These are phyloP conservation scores for Fusarium anthophilum DNA, from an alignment of 2,329 filamentous ascomycete species.

Conservation along the genomic window DNA sequence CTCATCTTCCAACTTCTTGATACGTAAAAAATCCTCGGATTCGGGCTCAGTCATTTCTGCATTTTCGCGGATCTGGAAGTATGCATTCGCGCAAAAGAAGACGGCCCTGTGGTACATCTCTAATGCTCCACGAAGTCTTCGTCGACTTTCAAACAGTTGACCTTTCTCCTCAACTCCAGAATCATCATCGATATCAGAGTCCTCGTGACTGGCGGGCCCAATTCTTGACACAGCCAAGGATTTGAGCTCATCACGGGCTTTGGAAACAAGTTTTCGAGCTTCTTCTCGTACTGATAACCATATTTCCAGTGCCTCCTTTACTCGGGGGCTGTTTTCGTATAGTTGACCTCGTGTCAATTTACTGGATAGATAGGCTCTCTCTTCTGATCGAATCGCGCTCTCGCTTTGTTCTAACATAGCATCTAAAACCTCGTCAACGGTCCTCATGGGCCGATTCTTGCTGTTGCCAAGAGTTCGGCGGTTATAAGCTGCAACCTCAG, in stretches of 20 bases:
- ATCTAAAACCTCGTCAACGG: constrained; percentile 85
- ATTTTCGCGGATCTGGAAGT: constrained; percentile 84
- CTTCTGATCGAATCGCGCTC: constrained; percentile 69
- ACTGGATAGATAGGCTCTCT: constrained; percentile 71
- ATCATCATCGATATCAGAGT: constrained; percentile 44
- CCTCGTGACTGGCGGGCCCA: constrained; percentile 4
- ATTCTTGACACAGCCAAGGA: constrained; percentile 51
- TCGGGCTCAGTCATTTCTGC: constrained; percentile 69
- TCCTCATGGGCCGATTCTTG: constrained; percentile 74
- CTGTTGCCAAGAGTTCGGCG: constrained; percentile 70
- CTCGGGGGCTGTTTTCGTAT: constrained; percentile 76
- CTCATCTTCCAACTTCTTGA: constrained; percentile 76
- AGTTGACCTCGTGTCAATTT: constrained; percentile 79
- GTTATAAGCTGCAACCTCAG: constrained; percentile 77
- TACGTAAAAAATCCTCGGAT: constrained; percentile 70
- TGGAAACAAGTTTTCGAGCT: constrained; percentile 62
- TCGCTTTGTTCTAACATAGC: constrained; percentile 93
- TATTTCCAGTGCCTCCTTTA: constrained; percentile 72
- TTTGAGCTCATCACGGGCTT: constrained; percentile 71
- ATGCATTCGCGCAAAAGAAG: constrained; percentile 86
- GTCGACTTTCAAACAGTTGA: constrained; percentile 67
- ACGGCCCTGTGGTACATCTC: constrained; percentile 83
- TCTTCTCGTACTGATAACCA: constrained; percentile 70
- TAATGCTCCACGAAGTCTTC: constrained; percentile 74
- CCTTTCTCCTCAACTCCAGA: constrained; percentile 47